Conservation (phyloP, 2,329 filamentous ascomycete species). For the Achaetomium macrosporum region DNA sequence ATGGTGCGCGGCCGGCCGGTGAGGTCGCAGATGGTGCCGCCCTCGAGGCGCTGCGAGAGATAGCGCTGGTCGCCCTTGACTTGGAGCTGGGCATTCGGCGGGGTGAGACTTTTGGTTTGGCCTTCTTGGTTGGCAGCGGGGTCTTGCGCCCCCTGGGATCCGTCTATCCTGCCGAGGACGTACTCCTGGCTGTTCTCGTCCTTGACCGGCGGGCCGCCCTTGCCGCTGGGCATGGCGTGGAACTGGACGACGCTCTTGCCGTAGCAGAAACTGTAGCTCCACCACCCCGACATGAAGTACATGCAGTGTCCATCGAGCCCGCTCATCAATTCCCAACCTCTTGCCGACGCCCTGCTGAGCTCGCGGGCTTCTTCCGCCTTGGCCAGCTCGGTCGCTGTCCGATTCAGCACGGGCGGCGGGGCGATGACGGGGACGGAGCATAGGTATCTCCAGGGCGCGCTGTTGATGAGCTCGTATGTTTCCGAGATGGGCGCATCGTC, state of each 20-base stretch:
- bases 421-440: constrained; percentile 74
- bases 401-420: constrained; percentile 50
- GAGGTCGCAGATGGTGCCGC: constrained; percentile 79
- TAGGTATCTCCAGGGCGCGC: constrained; percentile 67
- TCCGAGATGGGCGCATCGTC: constrained; percentile 34
- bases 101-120: constrained; percentile 21
- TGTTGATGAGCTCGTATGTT: constrained; percentile 68
- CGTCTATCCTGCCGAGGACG: constrained; percentile 59
- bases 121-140: constrained; percentile 15
- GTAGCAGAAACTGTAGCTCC: constrained; percentile 95
- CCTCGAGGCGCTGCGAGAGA: constrained; percentile 73
- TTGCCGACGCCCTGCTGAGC: constrained; percentile 66
- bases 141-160: constrained; percentile 19
- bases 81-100: constrained; percentile 60
- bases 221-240: constrained; percentile 69
- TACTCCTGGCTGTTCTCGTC: constrained; percentile 73
- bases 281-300: constrained; percentile 81
- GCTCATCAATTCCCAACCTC: constrained; percentile 73
- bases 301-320: constrained; percentile 75
- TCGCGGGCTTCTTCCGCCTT: constrained; percentile 75
- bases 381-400: constrained; percentile 60
- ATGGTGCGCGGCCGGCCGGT: constrained; percentile 76
- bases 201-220: constrained; percentile 67
- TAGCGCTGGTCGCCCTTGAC: constrained; percentile 80
- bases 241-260: constrained; percentile 83